Evolutionary conservation across 1,284 basidiomycete species (phyloP), one percentile per base, ranked within the genome.

Genomic region (Ceratobasidium sp.): DNA sequence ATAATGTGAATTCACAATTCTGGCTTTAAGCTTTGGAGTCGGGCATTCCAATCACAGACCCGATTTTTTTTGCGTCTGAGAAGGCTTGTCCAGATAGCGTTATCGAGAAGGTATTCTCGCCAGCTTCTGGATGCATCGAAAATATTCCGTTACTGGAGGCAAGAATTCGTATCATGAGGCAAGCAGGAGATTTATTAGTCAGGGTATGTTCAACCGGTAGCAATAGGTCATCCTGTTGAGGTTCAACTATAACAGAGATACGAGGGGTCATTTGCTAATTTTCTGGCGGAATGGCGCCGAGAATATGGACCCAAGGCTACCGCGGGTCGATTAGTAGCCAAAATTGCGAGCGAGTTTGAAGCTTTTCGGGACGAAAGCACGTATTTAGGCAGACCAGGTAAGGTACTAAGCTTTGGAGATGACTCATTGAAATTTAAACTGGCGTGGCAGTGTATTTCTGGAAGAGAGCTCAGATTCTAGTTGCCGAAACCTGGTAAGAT

Each of bases 391-490:
- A 85, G 84, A 33, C 89, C 86, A 87, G 86, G 93, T 91, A 80
- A 13, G 84, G 80, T 20, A 26, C 15, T 23, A 31, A 31, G 1
- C 23, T 39, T 68, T 31, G 17, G 35, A 5, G 28, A 37, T 28
- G 47, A n/a, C 23, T 33, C n/a, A 11, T 20, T 20, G 39, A 35
- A 15, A n/a, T 54, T 31, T 31, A 31, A 66, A 10, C 28, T 65
- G 3, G 7, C 37, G 45, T 58, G 26, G 10, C 2, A 92, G 92
- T 94, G 3, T 90, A 84, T 82, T 86, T 95, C 73, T 94, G 93
- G 92, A 95, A 95, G 82, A 90, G 94, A 56, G 90, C 93, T 0
- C 94, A 95, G 78, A 95, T 95, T 74, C 87, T 95, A 37, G 91
- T 94, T 39, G 94, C 94, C 0, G 94, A 95, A 81, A 89, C 89